Evolutionary conservation across 1,284 basidiomycete genomes (phyloP).

Genomic region (Puccinia hordei): DNA sequence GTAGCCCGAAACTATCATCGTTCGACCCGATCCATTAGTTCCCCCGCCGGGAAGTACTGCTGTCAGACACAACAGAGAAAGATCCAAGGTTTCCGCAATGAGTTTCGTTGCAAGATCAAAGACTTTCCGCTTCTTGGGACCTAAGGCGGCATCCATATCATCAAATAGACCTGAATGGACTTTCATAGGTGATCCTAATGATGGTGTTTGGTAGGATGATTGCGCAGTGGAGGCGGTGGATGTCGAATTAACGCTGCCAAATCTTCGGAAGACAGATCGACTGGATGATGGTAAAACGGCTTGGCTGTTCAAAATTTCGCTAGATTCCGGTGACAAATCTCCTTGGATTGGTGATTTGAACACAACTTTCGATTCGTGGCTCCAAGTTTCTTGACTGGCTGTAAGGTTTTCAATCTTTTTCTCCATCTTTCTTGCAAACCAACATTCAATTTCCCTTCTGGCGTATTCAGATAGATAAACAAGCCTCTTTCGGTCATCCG

Average conservation of each 20-base stretch:
- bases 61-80: constrained; percentile 56
- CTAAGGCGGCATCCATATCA: neutral
- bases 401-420: constrained; percentile 27
- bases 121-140: constrained; percentile 54
- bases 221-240: neutral
- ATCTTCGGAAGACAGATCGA: neutral
- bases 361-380: neutral
- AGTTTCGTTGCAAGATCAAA: constrained; percentile 55
- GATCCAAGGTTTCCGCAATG: constrained; percentile 54
- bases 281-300: neutral
- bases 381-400: neutral
- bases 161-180: constrained; percentile 19
- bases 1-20: constrained; percentile 53
- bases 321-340: too few relatives aligned
- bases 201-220: neutral
- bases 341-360: neutral
- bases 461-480: constrained; percentile 52
- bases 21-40: neutral
- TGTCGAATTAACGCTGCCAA: neutral
- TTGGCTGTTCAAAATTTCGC: neutral
- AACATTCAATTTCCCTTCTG: constrained; percentile 53
- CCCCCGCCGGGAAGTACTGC: constrained; percentile 11
- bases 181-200: neutral
- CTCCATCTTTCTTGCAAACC: constrained; percentile 51
- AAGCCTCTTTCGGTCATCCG: constrained; percentile 55